phyloP scores from a whole-genome alignment of 495 filamentous ascomycete genomes.

The Aspergillus affinis region DNA sequence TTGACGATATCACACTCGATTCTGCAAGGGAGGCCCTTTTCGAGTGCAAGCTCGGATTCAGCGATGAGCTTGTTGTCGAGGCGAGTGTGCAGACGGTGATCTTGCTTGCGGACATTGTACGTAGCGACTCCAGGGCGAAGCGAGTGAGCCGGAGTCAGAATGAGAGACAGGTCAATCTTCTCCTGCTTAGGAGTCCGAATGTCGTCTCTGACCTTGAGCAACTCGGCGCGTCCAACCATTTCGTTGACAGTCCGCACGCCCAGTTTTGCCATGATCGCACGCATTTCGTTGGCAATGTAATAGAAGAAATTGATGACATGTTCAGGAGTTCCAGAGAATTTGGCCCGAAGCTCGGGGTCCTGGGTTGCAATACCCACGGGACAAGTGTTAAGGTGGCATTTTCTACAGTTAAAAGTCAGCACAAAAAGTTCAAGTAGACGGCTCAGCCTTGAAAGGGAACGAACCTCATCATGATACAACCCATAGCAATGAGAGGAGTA shows the following conservation, averaged over 20 bases:
- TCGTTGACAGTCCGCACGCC: constrained; percentile 96
- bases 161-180: constrained; percentile 92
- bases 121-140: constrained; percentile 95
- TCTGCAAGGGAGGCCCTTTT: constrained; percentile 91
- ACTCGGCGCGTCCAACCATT: constrained; percentile 94
- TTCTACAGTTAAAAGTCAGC: constrained; percentile 24
- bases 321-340: constrained; percentile 92
- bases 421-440: neutral
- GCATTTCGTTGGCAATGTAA: constrained; percentile 95
- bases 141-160: constrained; percentile 94
- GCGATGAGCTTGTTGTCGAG: constrained; percentile 99
- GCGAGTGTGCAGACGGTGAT: constrained; percentile 89
- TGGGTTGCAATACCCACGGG: constrained; percentile 97
- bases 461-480: constrained; percentile 84
- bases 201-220: constrained; percentile 85
- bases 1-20: constrained; percentile 99
- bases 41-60: constrained; percentile 92
- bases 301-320: constrained; percentile 99
- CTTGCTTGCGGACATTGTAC: constrained; percentile 98
- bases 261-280: constrained; percentile 96
- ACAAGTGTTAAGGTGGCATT: constrained; percentile 74
- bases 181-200: constrained; percentile 84
- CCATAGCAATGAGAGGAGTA: constrained; percentile 93
- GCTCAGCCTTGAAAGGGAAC: neutral
- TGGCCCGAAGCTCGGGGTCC: constrained; percentile 90